Evolutionary conservation across 495 filamentous ascomycete genomes (phyloP).

Genomic region (Penicillium waksmanii): DNA sequence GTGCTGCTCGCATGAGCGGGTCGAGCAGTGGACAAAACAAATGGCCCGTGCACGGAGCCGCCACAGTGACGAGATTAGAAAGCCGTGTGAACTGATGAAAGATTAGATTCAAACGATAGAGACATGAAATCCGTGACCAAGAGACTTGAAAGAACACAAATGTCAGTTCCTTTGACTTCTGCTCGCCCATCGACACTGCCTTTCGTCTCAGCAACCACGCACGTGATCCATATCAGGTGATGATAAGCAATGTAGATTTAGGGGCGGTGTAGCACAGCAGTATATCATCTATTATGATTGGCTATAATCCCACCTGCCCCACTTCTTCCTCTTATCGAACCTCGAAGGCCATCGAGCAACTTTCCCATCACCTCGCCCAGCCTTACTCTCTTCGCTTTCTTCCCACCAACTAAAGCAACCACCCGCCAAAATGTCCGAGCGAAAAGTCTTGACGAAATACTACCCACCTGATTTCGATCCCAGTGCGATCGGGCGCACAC

Average conservation of each 20-base stretch:
- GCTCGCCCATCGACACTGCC: constrained; percentile 1
- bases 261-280: not conserved
- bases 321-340: no score
- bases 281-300: not conserved
- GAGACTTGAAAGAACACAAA: no score
- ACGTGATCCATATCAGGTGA: not conserved
- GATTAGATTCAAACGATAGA: not conserved
- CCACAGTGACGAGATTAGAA: not conserved
- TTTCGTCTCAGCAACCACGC: not conserved
- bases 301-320: no score
- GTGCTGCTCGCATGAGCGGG: constrained; percentile 28
- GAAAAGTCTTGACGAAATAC: constrained; percentile 84
- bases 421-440: constrained; percentile 77
- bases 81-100: no score
- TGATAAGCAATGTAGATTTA: not conserved
- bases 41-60: constrained; percentile 27
- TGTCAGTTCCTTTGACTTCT: constrained; percentile 1
- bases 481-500: constrained; percentile 72
- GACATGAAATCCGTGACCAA: not conserved
- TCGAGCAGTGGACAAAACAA: constrained; percentile 33
- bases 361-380: not conserved
- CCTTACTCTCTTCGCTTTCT: not conserved
- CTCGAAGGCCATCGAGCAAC: not conserved
- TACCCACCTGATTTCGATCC: constrained; percentile 99
- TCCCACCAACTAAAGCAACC: not conserved